phyloP scores from a whole-genome alignment of 1,284 basidiomycete genomes.

The Trametes versicolor region DNA sequence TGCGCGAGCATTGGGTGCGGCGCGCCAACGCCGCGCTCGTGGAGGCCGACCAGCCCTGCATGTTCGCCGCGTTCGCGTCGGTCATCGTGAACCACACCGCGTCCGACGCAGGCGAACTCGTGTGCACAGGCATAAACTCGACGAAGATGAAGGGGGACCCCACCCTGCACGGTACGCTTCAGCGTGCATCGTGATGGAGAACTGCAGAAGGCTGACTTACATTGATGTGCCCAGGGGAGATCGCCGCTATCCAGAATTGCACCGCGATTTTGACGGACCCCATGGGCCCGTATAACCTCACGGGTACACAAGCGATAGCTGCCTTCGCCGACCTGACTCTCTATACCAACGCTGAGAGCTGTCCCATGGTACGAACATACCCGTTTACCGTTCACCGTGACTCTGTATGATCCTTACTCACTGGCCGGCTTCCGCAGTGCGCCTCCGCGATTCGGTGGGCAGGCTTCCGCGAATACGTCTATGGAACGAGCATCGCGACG shows the following conservation, averaged over 20 bases:
- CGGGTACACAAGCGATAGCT: conserved; percentile 14
- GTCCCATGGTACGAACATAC: conserved; percentile 25
- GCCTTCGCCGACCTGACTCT: conserved; percentile 29
- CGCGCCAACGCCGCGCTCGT: conserved; percentile 26
- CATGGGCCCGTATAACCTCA: conserved; percentile 27
- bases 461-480: conserved; percentile 36
- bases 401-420: not conserved
- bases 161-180: conserved; percentile 23
- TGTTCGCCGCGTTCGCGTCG: conserved; percentile 29
- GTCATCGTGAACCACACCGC: conserved; percentile 33
- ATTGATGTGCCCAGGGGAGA: conserved; percentile 20
- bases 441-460: conserved; percentile 30
- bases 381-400: not conserved
- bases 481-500: conserved; percentile 27
- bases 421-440: conserved; percentile 17
- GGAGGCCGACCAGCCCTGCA: conserved; percentile 25
- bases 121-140: conserved; percentile 32
- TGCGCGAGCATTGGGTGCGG: conserved; percentile 28
- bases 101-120: conserved; percentile 24
- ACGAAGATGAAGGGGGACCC: conserved; percentile 21
- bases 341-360: conserved; percentile 34
- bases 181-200: not conserved
- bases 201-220: not conserved
- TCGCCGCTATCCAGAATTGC: conserved; percentile 32
- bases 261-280: conserved; percentile 31